Percentiles rank a stretch among this genome's conserved stretches.
Conservation (phyloP, 257 asterid species). For the Coffea canephora region DNA sequence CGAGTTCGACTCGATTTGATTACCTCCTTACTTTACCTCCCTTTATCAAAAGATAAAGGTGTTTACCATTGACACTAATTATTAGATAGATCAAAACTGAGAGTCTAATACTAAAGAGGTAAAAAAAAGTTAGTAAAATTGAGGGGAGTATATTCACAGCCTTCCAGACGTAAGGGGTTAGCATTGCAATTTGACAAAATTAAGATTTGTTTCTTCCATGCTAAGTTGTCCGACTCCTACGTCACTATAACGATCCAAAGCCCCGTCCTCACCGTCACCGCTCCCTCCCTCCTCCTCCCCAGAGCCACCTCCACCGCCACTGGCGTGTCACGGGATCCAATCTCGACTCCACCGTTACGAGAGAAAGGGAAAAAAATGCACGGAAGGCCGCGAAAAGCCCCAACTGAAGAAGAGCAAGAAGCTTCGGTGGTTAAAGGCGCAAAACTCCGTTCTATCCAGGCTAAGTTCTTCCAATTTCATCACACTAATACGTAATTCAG, state of each 20-base stretch:
- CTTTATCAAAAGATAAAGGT: too few species aligned
- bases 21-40: too few species aligned
- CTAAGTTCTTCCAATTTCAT: constrained; percentile 76
- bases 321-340: background rate
- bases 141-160: too few species aligned
- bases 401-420: constrained; percentile 53
- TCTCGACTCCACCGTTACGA: background rate
- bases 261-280: background rate
- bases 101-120: too few species aligned
- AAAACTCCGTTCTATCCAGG: constrained; percentile 72
- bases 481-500: constrained; percentile 51
- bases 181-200: too few species aligned
- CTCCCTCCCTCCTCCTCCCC: background rate
- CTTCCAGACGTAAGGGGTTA: too few species aligned
- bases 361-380: constrained; percentile 50
- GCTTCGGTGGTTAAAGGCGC: constrained; percentile 59
- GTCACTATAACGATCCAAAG: background rate
- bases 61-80: too few species aligned
- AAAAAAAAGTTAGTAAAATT: too few species aligned
- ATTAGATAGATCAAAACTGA: too few species aligned
- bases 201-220: background rate
- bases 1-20: too few species aligned
- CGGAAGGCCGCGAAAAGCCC: constrained; percentile 75
- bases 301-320: background rate
- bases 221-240: background rate